These are phyloP conservation scores for Ambrosia artemisiifolia DNA, from an alignment of 129 eudicot species.

Conservation along the genomic window DNA sequence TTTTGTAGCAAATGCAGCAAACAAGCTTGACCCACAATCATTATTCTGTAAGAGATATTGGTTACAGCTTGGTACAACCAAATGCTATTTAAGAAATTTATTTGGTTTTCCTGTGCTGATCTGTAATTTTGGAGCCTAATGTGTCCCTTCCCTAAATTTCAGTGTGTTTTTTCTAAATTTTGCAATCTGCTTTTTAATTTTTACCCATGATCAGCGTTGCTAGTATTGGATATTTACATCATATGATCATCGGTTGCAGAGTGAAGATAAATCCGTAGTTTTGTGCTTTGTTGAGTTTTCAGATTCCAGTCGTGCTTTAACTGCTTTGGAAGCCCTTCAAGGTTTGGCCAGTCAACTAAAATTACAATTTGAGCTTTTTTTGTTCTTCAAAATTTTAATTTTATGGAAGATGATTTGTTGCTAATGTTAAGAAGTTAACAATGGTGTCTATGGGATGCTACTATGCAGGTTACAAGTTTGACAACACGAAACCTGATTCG, in stretches of 20 bases:
- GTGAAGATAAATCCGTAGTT: slow-evolving; percentile 73
- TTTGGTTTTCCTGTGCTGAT: not conserved
- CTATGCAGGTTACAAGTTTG: slow-evolving; percentile 79
- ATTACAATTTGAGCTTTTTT: not conserved
- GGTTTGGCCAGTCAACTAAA: slow-evolving; percentile 31
- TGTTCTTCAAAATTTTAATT: not conserved
- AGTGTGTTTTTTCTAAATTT: too few relatives aligned
- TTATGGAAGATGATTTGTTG: not conserved
- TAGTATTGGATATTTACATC: slow-evolving; percentile 12
- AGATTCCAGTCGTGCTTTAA: slow-evolving; percentile 75
- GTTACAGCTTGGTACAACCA: not conserved
- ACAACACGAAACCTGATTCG: slow-evolving; percentile 74
- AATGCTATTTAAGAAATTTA: not conserved
- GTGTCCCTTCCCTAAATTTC: not conserved
- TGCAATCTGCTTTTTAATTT: not conserved
- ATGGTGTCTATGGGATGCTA: not conserved
- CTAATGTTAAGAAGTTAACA: not conserved
- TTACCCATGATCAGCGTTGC: not conserved
- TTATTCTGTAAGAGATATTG: too few relatives aligned
- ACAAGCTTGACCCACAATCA: too few relatives aligned
- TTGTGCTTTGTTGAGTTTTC: slow-evolving; percentile 89
- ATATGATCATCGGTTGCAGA: slow-evolving; percentile 40
- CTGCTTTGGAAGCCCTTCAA: slow-evolving; percentile 95
- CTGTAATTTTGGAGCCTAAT: not conserved
- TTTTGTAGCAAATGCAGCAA: too few relatives aligned